Evolutionary conservation across 2,329 filamentous ascomycete species (phyloP), one percentile per base, ranked within the genome.

Genomic region (Truncatella angustata): DNA sequence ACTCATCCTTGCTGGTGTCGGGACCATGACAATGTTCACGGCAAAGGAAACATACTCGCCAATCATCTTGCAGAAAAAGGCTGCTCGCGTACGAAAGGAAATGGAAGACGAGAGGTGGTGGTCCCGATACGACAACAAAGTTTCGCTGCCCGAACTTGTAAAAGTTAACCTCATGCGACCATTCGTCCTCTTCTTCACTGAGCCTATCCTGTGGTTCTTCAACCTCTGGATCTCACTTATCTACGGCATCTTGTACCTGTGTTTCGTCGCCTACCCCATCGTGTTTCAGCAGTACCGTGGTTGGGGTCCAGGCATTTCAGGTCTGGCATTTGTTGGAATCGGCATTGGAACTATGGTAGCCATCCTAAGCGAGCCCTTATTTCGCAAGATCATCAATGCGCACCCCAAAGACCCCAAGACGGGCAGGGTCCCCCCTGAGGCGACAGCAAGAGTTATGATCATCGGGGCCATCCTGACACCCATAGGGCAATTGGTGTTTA

Each of bases 231-330:
- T 92, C 65, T 93, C 88, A 1, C 74, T 96, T 35, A 83, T 96
- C 32, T 96, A 96, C 66, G 89, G 85, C 16, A 91, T 96, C 36
- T 76, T 97, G 1, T 94, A 94, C 63, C 83, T 96, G 28, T 95
- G 90, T 70, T 96, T 96, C 72, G 87, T 95, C 14, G 90, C 90
- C 11, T 95, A 95, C 66, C 91, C 91, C 0, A 87, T 95, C 54
- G 87, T 96, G 53, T 96, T 94, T 70, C 76, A 78, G 10, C 75
- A 87, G 36, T 66, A 80, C 53, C 87, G 92, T 16, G 90, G 90
- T 54, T 97, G 91, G 92, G 78, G 78, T 2, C 76, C 87, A 0
- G 86, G 88, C 1, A 70, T 88, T 32, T 84, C 86, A 0, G 91
- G 92, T 0, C 80, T 97, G 2, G 81, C 90, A 1, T 97, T 95